Evolutionary conservation across 75 land plant genomes (phyloP).

Genomic region (Larix kaempferi): DNA sequence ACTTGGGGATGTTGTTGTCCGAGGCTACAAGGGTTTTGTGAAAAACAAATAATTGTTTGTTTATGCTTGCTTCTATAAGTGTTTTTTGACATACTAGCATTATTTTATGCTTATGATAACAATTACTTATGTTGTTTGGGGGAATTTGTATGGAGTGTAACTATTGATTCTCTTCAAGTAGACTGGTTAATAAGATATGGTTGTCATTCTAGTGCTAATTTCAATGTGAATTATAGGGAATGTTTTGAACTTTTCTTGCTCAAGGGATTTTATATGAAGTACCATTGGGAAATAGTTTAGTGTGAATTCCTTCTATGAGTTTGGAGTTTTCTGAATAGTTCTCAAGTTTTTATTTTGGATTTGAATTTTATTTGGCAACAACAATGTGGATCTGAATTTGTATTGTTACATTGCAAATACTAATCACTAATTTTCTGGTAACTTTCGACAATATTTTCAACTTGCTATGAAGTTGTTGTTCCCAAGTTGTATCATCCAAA

Average conservation of each 20-base stretch:
- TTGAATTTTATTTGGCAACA: no score
- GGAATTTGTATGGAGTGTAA: no score
- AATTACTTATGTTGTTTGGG: background rate
- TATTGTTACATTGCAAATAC: no score
- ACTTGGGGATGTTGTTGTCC: background rate
- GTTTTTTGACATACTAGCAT: background rate
- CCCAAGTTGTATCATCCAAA: no score
- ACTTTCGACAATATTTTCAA: no score
- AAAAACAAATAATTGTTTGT: background rate
- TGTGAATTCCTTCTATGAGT: background rate
- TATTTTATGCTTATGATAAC: background rate
- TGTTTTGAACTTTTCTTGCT: background rate
- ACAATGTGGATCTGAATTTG: no score
- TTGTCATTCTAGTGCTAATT: background rate
- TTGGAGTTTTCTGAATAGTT: background rate
- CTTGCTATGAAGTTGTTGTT: no score
- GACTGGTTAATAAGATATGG: no score
- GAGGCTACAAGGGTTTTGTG: background rate
- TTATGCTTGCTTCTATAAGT: background rate
- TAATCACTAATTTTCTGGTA: no score
- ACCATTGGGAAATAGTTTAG: background rate
- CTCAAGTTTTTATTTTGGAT: no score
- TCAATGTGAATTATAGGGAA: background rate
- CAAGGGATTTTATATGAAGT: background rate
- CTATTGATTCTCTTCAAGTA: no score